Percentiles rank a stretch among this genome's conserved stretches.
Evolutionary conservation across 108 stramenopile species (phyloP).

Genomic region (Chaetoceros muelleri): DNA sequence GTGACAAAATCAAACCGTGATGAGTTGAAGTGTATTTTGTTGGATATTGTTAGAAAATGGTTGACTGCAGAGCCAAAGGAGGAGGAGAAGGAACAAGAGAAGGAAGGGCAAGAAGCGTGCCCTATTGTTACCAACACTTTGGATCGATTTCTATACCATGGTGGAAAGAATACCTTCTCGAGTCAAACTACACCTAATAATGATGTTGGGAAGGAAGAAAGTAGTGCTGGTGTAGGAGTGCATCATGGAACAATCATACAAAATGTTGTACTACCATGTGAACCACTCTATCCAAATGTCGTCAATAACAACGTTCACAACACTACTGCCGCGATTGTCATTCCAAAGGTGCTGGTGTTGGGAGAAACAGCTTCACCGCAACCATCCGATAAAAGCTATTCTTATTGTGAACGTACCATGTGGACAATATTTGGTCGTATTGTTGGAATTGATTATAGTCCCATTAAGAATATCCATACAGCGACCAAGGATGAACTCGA

Average conservation of each 20-base stretch:
- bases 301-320: no score
- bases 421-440: slow-evolving; percentile 4
- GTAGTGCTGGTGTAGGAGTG: no score
- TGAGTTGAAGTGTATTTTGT: background rate
- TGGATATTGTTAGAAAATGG: background rate
- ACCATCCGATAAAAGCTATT: background rate
- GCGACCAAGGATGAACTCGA: background rate
- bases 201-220: background rate
- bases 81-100: background rate
- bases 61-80: no score
- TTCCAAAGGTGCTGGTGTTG: slow-evolving; percentile 3
- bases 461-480: slow-evolving; percentile 3
- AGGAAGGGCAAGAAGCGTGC: background rate
- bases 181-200: background rate
- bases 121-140: background rate
- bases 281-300: background rate
- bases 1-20: slow-evolving; percentile 8
- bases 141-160: background rate
- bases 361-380: slow-evolving; percentile 6
- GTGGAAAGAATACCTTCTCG: background rate
- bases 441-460: background rate
- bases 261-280: no score
- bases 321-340: no score
- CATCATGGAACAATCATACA: no score
- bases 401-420: slow-evolving; percentile 7